Percentiles rank a stretch among this genome's conserved stretches.
Evolutionary conservation across 2,329 filamentous ascomycete species (phyloP).

Genomic region (Ophiocordyceps sinensis): DNA sequence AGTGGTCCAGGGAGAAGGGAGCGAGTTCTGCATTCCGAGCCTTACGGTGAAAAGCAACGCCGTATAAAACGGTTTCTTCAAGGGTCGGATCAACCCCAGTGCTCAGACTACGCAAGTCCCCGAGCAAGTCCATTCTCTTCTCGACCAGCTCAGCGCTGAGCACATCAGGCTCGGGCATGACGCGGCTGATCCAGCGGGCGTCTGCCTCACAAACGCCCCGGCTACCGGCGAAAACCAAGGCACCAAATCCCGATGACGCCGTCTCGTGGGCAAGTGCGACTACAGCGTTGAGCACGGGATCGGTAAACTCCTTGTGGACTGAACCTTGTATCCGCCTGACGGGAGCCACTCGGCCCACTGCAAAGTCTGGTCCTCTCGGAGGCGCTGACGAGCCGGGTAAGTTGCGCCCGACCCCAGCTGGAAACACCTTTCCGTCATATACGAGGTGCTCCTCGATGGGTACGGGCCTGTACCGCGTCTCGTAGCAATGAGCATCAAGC

Average conservation of each 20-base stretch:
- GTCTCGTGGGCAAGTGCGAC: constrained; percentile 57
- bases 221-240: constrained; percentile 60
- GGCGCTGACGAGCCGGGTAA: constrained; percentile 44
- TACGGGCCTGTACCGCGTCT: constrained; percentile 59
- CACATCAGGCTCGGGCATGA: constrained; percentile 38
- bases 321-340: constrained; percentile 39
- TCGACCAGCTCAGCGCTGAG: constrained; percentile 35
- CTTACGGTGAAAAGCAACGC: constrained; percentile 62
- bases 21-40: constrained; percentile 2
- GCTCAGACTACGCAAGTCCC: constrained; percentile 49
- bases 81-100: constrained; percentile 53
- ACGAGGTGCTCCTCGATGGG: constrained; percentile 64
- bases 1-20: not conserved
- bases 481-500: constrained; percentile 57
- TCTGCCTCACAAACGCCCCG: constrained; percentile 52
- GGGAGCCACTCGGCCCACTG: constrained; percentile 22
- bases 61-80: constrained; percentile 47
- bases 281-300: constrained; percentile 54
- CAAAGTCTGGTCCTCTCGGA: constrained; percentile 22
- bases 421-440: constrained; percentile 54
- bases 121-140: constrained; percentile 47
- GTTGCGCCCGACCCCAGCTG: constrained; percentile 37
- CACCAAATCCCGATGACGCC: constrained; percentile 52
- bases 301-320: constrained; percentile 43
- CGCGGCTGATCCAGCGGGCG: constrained; percentile 52